Base-by-base conservation (phyloP, 345 rosid genomes). In the Angophora floribunda region DNA sequence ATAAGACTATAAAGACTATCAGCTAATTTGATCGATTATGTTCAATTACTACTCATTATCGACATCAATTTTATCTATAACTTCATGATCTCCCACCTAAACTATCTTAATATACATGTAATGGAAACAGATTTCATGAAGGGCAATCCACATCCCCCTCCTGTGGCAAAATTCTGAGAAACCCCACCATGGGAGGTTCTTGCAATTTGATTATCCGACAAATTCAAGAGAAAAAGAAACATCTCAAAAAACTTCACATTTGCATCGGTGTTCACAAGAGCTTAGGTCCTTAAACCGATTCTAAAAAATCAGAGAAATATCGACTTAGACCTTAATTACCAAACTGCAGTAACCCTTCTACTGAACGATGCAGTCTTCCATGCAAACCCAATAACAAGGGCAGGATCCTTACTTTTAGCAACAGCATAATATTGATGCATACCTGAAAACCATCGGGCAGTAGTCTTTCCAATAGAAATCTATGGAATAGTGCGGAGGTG, bases 401-500 rank as follows among this genome's bases (percentile, higher is more conserved):
- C 9, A 75, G 84, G 84, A 75, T 41, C 49, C 15, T 59, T 59
- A 26, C 65, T 59, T 26, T 59, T 59, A 59, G 30, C n/a, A 10
- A 24, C 12, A 24, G 14, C 24, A 5, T 41, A 75, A 75, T 75
- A 75, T 12, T 75, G 84, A 36, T 51, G 87, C 87, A 51, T 93
- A 97, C 99, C 99, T 96, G 94, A 97, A 97, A 91, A 96, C 99
- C 99, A 96, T 96, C 53, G 99, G 99, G 91, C 99, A 96, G 88
- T 96, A 97, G 90, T 97, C 99, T 90, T 96, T 97, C 99, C 99
- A 97, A 87, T 91, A 91, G 92, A 97, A 97, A 93, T 95, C 97
- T 87, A 96, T 84, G 82, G 99, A 96, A 90, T 93, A 89, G 92
- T 97, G 99, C 1, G 96, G 95, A 88, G 99, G 99, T n/a, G 99